Evolutionary conservation across 2,329 filamentous ascomycete species (phyloP).

Genomic region (Phyllosticta citriasiana): DNA sequence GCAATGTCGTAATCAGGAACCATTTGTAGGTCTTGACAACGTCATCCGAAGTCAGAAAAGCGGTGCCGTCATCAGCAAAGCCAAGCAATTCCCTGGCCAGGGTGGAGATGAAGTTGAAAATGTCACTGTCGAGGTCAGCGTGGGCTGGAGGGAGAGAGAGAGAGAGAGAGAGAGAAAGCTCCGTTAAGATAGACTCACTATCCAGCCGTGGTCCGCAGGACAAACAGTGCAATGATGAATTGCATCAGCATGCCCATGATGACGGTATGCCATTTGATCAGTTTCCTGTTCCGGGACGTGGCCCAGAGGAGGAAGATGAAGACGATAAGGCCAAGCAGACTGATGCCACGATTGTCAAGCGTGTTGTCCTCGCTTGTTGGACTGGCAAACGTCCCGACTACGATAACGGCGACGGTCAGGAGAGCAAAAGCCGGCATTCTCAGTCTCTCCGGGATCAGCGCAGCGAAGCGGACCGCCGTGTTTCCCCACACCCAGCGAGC

Average conservation of each 20-base stretch:
- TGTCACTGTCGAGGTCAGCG: slow-evolving; percentile 44
- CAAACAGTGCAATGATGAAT: slow-evolving; percentile 81
- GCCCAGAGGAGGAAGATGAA: slow-evolving; percentile 57
- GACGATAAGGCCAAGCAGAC: slow-evolving; percentile 66
- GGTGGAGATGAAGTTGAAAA: slow-evolving; percentile 78
- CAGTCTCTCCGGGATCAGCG: slow-evolving; percentile 55
- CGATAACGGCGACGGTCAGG: slow-evolving; percentile 56
- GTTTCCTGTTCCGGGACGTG: slow-evolving; percentile 61
- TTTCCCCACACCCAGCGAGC: slow-evolving; percentile 59
- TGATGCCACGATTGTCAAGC: slow-evolving; percentile 67
- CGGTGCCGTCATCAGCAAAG: slow-evolving; percentile 63
- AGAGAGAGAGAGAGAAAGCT: too few relatives aligned
- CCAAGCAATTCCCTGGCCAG: slow-evolving; percentile 65
- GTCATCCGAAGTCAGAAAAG: slow-evolving; percentile 52
- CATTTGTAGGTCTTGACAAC: slow-evolving; percentile 38
- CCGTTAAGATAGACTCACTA: slow-evolving; percentile 27
- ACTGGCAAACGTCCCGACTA: slow-evolving; percentile 69
- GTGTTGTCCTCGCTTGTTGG: slow-evolving; percentile 66
- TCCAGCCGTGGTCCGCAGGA: slow-evolving; percentile 68
- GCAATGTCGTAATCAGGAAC: slow-evolving; percentile 75
- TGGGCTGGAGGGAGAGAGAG: too few relatives aligned
- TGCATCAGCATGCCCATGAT: slow-evolving; percentile 83
- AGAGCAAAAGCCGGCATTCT: slow-evolving; percentile 53
- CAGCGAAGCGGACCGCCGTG: slow-evolving; percentile 49
- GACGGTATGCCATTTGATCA: slow-evolving; percentile 44